A percentile compares a stretch with the other conserved stretches of the same genome.
Conservation (phyloP, 345 rosid genomes). For the Eucalyptus pauciflora region DNA sequence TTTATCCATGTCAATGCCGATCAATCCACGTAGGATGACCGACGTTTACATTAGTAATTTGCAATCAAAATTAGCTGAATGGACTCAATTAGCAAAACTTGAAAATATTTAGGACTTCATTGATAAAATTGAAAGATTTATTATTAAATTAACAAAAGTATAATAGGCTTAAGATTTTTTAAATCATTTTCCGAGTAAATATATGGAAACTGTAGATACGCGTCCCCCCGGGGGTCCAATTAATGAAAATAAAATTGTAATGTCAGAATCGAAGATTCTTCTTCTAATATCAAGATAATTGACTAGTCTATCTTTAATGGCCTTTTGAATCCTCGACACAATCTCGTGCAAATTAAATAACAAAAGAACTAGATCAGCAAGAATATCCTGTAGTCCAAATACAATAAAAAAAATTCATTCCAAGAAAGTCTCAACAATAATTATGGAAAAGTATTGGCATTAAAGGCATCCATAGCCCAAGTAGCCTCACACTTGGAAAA, state of each 20-base stretch:
- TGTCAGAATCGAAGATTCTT: not conserved
- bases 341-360: not conserved
- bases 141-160: fast-evolving
- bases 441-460: not conserved
- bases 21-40: fast-evolving
- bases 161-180: fast-evolving
- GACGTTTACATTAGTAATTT: fast-evolving
- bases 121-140: no score
- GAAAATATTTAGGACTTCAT: no score
- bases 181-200: no score
- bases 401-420: not conserved
- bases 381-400: not conserved
- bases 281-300: not conserved
- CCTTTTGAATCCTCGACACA: not conserved
- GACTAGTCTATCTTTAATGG: not conserved
- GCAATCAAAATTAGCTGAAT: no score
- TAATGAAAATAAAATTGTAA: no score
- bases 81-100: fast-evolving
- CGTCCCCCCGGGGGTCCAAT: fast-evolving
- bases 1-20: fast-evolving
- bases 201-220: no score
- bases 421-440: not conserved
- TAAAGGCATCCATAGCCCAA: not conserved
- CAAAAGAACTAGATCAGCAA: not conserved
- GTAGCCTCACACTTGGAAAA: not conserved